A percentile compares a stretch with the other conserved stretches of the same genome.
Conservation (phyloP, 2,329 filamentous ascomycete genomes). For the Teratosphaeria viscida region DNA sequence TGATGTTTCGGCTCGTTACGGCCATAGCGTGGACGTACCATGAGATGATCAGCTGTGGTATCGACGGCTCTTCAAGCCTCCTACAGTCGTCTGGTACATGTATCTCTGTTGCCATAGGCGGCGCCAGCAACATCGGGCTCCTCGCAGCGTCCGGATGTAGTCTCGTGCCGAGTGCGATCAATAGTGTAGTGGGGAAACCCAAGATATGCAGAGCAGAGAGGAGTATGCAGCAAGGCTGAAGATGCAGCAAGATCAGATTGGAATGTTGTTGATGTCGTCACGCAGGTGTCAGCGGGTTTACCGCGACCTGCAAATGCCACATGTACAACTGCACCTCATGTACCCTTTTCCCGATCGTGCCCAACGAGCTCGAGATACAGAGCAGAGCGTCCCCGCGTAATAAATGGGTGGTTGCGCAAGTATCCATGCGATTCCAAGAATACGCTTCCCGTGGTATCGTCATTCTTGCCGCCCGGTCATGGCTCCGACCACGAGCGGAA, state of each 20-base stretch:
- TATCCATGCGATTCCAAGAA: neutral
- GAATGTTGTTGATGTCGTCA: neutral
- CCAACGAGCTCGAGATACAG: neutral
- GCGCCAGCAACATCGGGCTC: neutral
- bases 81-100: conserved; percentile 5
- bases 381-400: neutral
- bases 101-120: neutral
- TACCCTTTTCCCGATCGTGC: neutral
- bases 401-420: neutral
- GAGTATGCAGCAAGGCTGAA: neutral
- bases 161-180: neutral
- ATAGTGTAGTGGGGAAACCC: neutral
- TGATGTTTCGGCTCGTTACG: conserved; percentile 1
- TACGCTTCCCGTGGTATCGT: neutral
- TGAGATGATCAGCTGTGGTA: conserved; percentile 9
- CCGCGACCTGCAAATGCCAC: neutral
- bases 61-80: conserved; percentile 8
- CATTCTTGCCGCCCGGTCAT: neutral
- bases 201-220: neutral
- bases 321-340: neutral
- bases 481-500: neutral
- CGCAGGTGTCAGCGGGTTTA: neutral
- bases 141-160: neutral
- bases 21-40: conserved; percentile 2
- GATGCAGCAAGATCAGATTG: neutral